These are phyloP conservation scores for Talaromyces sp. DNA, from an alignment of 2,329 filamentous ascomycete genomes.

Conservation along the genomic window DNA sequence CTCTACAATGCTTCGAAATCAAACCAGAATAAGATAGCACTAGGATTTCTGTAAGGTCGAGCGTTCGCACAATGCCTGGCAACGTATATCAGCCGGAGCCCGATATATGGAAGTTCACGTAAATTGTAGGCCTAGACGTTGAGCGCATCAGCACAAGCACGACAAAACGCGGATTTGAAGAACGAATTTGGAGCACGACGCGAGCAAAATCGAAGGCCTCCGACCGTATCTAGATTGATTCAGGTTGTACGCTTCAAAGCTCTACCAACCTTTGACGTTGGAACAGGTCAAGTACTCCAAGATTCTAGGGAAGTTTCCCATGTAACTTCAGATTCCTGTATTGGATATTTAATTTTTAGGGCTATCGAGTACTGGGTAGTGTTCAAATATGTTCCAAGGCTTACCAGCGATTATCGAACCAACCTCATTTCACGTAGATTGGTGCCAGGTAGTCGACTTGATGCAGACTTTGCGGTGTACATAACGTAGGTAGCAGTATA, in stretches of 20 bases:
- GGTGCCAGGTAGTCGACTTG: too few species aligned
- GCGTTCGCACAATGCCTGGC: neutral
- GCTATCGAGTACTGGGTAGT: too few species aligned
- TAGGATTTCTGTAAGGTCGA: neutral
- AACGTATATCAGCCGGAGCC: neutral
- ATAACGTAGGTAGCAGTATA: too few species aligned
- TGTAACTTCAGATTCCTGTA: neutral
- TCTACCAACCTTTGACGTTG: neutral
- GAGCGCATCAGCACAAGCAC: neutral
- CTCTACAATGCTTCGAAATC: too few species aligned
- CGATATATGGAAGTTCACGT: neutral
- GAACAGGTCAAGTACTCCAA: neutral
- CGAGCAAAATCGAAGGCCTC: neutral
- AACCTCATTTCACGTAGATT: too few species aligned
- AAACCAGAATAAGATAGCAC: too few species aligned
- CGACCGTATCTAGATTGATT: neutral
- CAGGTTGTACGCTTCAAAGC: neutral
- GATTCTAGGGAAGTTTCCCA: neutral
- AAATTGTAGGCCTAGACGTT: neutral
- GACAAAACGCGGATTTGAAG: neutral
- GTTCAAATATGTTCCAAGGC: too few species aligned
- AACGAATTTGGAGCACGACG: neutral
- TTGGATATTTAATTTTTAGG: neutral
- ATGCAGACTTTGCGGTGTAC: too few species aligned
- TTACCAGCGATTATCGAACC: too few species aligned